Evolutionary conservation across 768 basidiomycete species (phyloP), one percentile per base, ranked within the genome.

Genomic region (Amanita rimosa): DNA sequence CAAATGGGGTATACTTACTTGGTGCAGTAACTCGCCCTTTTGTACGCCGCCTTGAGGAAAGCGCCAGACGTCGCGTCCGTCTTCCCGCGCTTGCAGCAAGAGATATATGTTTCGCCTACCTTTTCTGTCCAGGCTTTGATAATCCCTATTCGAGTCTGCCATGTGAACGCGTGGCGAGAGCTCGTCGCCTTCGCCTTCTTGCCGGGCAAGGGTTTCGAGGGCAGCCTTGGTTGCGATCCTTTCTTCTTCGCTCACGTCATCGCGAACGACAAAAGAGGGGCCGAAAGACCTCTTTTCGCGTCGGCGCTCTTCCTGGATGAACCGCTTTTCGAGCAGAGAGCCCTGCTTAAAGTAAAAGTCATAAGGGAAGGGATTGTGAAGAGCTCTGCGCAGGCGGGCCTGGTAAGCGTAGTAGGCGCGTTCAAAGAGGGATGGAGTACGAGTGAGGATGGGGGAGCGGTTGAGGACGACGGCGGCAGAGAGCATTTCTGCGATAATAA

Each of bases 311-410:
- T 92, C 85, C 44, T 78, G 64, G 42, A 73, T 80, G 65, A 91
- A 95, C 34, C 85, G 76, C 11, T 81, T 79, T 62, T 93, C 85
- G 26, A 93, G 75, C 13, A 88, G 71, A 0, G 92, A 87, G 7
- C 93, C 93, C 44, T 82, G 82, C 66, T 92, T 92, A 75, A 95
- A 95, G 69, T 94, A 97, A 66, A 95, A 91, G 41, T 92, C 83
- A 50, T 78, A 72, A 14, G 93, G 88, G 62, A 91, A 83, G 0
- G 93, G 93, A 56, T 90, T 89, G 61, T 85, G 84, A 42, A 97
- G 68, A 2, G 92, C 84, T 55, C 88, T 83, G 58, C 81, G 78
- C 59, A 97, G 77, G 37, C 88, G 81, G 7, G 78, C 71, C 61
- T 91, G 86, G 72, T 95, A 94, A 46, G 76, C 71, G 64, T 87